phyloP scores from a whole-genome alignment of 352 stramenopile species.

The Pythium oligandrum region DNA sequence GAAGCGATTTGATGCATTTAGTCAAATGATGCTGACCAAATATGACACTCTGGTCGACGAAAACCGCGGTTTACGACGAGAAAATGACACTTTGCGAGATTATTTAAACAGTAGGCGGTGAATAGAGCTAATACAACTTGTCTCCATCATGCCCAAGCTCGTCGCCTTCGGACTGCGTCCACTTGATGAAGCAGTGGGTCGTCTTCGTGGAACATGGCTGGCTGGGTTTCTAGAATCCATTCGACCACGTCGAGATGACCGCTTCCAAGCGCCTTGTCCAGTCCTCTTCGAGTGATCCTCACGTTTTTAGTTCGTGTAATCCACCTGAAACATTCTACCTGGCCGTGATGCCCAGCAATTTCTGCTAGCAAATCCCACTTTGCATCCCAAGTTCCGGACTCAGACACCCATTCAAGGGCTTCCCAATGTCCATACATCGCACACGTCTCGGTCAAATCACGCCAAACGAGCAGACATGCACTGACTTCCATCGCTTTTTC shows the following conservation, averaged over 20 bases:
- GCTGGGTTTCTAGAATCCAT: not conserved
- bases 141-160: not conserved
- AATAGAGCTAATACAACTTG: not conserved
- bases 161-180: conserved; percentile 2
- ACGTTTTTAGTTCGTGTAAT: no score
- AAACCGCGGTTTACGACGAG: conserved; percentile 9
- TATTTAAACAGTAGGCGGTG: conserved; percentile 4
- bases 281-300: no score
- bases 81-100: conserved; percentile 15
- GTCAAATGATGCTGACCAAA: conserved; percentile 10
- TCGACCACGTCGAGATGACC: conserved; percentile 9
- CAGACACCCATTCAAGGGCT: no score
- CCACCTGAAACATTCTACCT: not conserved
- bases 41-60: conserved; percentile 16
- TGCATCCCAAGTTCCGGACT: no score
- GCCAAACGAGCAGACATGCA: no score
- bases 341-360: not conserved
- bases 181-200: not conserved
- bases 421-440: no score
- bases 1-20: conserved; percentile 3
- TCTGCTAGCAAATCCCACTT: not conserved
- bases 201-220: not conserved
- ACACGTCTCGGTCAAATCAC: no score
- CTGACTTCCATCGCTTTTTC: no score
- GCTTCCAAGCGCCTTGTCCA: not conserved